Evolutionary conservation across 1,284 basidiomycete species (phyloP).

Genomic region (Sporisorium iseilematis-ciliati): DNA sequence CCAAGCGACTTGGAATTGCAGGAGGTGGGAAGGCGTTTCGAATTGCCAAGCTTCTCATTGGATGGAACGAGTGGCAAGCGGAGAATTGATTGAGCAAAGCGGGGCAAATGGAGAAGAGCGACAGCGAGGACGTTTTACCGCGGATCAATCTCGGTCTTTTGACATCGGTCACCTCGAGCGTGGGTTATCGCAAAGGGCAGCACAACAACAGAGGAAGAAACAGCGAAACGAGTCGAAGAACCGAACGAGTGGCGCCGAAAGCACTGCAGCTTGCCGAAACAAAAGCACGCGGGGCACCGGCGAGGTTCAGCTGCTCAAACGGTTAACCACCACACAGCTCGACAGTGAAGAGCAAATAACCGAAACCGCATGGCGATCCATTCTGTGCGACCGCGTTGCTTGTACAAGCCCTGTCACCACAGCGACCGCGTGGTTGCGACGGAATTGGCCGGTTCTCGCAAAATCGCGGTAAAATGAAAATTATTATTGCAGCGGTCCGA

Average conservation of each 20-base stretch:
- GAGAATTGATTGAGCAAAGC: constrained; percentile 1
- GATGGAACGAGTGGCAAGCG: background rate
- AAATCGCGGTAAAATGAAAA: background rate
- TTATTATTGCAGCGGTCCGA: too few species aligned
- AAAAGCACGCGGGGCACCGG: too few species aligned
- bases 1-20: constrained; percentile 1
- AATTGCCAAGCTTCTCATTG: background rate
- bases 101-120: background rate
- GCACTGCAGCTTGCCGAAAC: too few species aligned
- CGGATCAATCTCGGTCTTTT: constrained; percentile 3
- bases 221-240: background rate
- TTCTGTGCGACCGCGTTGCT: too few species aligned
- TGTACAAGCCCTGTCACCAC: background rate
- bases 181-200: too few species aligned
- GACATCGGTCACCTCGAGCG: too few species aligned
- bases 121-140: background rate
- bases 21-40: background rate
- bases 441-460: constrained; percentile 3
- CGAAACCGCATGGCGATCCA: background rate
- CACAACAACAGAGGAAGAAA: background rate
- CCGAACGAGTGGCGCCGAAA: background rate
- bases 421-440: background rate
- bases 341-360: background rate
- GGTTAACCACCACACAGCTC: background rate
- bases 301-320: background rate